Evolutionary conservation across 345 rosid species (phyloP).

Genomic region (Adansonia digitata): DNA sequence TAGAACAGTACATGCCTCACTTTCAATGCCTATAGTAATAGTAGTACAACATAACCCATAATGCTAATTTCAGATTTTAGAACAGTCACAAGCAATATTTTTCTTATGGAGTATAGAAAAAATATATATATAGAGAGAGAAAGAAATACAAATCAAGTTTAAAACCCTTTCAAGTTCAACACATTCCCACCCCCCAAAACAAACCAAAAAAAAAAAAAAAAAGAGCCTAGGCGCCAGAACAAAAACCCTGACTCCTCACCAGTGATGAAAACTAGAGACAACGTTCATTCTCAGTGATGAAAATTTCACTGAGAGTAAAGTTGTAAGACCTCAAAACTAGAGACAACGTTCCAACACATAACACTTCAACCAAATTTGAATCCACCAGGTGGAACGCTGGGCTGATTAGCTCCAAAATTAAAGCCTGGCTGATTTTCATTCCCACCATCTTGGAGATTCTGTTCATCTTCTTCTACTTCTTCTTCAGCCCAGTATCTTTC

Average conservation of each 20-base stretch:
- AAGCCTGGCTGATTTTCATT: constrained; percentile 40
- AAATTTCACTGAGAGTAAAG: background rate
- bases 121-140: no score
- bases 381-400: constrained; percentile 56
- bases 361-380: constrained; percentile 57
- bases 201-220: no score
- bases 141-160: no score
- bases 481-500: constrained; percentile 85
- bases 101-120: background rate
- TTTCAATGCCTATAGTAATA: no score
- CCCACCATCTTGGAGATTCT: constrained; percentile 32
- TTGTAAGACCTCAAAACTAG: background rate
- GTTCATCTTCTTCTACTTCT: constrained; percentile 51
- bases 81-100: background rate
- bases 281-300: no score
- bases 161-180: no score
- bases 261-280: no score
- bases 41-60: no score
- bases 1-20: no score
- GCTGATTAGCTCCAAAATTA: constrained; percentile 48
- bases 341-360: background rate
- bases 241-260: constrained; percentile 1
- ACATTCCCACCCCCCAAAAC: no score
- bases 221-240: background rate
- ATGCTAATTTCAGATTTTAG: background rate